A percentile compares a stretch with the other conserved stretches of the same genome.
Conservation (phyloP, 2,329 filamentous ascomycete species). For the Fusarium dlaminii region DNA sequence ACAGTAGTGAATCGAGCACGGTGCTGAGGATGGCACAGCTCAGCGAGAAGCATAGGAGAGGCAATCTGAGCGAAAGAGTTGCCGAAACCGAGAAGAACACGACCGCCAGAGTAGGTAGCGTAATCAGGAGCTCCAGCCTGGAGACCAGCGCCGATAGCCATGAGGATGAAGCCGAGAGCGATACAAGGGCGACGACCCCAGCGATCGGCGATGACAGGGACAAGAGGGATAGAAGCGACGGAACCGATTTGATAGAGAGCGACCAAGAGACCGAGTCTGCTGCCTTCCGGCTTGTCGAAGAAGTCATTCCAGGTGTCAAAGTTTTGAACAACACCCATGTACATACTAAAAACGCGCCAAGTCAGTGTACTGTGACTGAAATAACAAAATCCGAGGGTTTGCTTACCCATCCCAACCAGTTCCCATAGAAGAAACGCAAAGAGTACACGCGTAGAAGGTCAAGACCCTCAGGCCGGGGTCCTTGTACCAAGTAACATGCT, state of each 20-base stretch:
- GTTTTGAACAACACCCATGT: slow-evolving; percentile 54
- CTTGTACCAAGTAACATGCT: slow-evolving; percentile 64
- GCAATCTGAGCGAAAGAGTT: slow-evolving; percentile 71
- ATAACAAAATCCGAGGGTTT: slow-evolving; percentile 64
- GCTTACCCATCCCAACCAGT: slow-evolving; percentile 36
- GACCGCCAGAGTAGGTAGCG: slow-evolving; percentile 53
- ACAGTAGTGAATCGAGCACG: slow-evolving; percentile 72
- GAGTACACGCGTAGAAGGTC: slow-evolving; percentile 46
- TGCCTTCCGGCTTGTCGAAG: slow-evolving; percentile 48
- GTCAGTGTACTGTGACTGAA: slow-evolving; percentile 57
- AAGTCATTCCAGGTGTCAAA: slow-evolving; percentile 64
- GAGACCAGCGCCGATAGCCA: slow-evolving; percentile 47
- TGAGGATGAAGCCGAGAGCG: slow-evolving; percentile 54
- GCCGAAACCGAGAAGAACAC: slow-evolving; percentile 66
- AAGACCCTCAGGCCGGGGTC: slow-evolving; percentile 67
- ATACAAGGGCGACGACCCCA: slow-evolving; percentile 57
- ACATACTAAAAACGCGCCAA: slow-evolving; percentile 67
- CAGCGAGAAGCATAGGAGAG: slow-evolving; percentile 70
- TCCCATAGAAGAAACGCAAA: slow-evolving; percentile 27
- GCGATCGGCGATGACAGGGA: slow-evolving; percentile 56
- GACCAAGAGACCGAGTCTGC: slow-evolving; percentile 59
- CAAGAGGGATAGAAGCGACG: slow-evolving; percentile 57
- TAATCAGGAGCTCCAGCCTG: slow-evolving; percentile 52
- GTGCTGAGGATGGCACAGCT: slow-evolving; percentile 75
- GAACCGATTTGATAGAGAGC: slow-evolving; percentile 63